Evolutionary conservation across 139 green algal genomes (phyloP), one percentile per base, ranked within the genome.

Genomic region (Parachlorella kessleri): DNA sequence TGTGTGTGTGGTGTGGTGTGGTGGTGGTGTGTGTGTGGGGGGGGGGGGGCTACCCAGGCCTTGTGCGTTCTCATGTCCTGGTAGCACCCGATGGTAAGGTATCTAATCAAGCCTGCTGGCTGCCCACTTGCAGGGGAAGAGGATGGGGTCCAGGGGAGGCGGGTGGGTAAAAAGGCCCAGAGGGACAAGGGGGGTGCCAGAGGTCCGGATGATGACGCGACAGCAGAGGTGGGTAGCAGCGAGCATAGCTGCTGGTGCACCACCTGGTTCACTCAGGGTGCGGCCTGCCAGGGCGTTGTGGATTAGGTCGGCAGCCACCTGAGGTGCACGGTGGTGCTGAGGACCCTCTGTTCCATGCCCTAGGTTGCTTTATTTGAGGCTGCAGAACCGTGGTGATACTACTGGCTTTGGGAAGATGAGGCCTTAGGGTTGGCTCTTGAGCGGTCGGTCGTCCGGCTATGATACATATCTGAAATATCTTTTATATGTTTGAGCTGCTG

Each of bases 81-180:
- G n/a, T n/a, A n/a, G n/a, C n/a, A n/a, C n/a, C n/a, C n/a, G n/a
- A n/a, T n/a, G n/a, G n/a, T n/a, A n/a, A n/a, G n/a, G n/a, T n/a
- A n/a, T n/a, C n/a, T n/a, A n/a, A 59, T 59, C 14, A 18, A 59
- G 48, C 14, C 48, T 59, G 48, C 48, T 18, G 48, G 48, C 48
- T 14, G 14, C 48, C 14, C 21, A 59, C 14, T 59, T 28, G 14
- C 48, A 59, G 48, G 48, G 48, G 75, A 80, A 37, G 75, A 86
- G 55, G 70, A 66, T n/a, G 76, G 24, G 32, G 42, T 72, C 40
- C 59, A 79, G 67, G 73, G 73, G 66, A 70, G 71, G 41, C 68
- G 71, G 65, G 72, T 53, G n/a, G 65, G 79, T 28, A 76, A 85
- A 37, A 77, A 78, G 42, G 70, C 67, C 9, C 37, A 66, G 55